phyloP scores from a whole-genome alignment of 2,329 filamentous ascomycete genomes.

The Pyricularia pennisetigena region DNA sequence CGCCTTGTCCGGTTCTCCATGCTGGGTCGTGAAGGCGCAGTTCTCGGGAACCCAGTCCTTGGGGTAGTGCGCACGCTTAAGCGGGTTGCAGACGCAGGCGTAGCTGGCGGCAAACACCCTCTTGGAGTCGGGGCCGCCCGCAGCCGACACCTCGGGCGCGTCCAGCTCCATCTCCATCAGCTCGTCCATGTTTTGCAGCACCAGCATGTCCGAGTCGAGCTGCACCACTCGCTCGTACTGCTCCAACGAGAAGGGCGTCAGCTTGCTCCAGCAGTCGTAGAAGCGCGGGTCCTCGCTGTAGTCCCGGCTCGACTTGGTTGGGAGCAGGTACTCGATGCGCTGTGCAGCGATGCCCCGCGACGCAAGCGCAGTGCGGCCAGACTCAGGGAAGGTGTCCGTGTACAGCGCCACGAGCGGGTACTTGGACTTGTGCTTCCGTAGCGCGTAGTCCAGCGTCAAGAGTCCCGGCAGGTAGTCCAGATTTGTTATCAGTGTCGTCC shows the following conservation, averaged over 20 bases:
- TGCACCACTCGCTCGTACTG: constrained; percentile 75
- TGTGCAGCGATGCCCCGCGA: constrained; percentile 60
- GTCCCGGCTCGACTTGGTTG: constrained; percentile 49
- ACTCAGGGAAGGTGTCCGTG: constrained; percentile 62
- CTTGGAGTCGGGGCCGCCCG: constrained; percentile 26
- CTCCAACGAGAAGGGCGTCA: constrained; percentile 65
- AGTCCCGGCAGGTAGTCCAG: constrained; percentile 72
- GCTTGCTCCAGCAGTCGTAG: constrained; percentile 85
- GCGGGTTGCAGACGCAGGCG: constrained; percentile 79
- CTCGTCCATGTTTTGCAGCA: constrained; percentile 80
- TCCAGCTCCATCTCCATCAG: constrained; percentile 69
- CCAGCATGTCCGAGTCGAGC: constrained; percentile 83
- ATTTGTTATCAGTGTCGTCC: constrained; percentile 83
- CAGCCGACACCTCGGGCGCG: constrained; percentile 11
- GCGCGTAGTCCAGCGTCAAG: constrained; percentile 69
- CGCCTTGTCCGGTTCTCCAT: constrained; percentile 29
- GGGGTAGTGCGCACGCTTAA: constrained; percentile 71
- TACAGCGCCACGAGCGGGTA: constrained; percentile 80
- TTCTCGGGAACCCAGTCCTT: constrained; percentile 50
- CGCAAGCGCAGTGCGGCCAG: constrained; percentile 60
- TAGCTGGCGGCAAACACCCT: constrained; percentile 75
- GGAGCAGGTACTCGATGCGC: constrained; percentile 63
- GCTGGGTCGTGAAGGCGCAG: constrained; percentile 44
- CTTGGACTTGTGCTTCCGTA: constrained; percentile 52
- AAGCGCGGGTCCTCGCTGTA: constrained; percentile 74